Conservation (phyloP, 139 green algal species). For the Tetraselmis striata region DNA sequence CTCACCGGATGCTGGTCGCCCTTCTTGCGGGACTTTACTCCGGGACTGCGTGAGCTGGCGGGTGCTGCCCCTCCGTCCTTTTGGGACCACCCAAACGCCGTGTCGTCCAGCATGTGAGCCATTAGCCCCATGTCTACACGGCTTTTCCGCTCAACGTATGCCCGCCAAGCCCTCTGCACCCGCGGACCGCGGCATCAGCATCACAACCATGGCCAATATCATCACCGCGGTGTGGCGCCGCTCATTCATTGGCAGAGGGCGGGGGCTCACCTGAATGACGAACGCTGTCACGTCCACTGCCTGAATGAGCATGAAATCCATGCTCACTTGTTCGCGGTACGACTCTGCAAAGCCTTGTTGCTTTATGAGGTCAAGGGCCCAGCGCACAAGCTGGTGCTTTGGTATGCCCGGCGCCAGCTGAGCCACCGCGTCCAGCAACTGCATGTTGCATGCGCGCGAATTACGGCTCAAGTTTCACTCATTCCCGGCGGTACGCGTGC, state of each 20-base stretch:
- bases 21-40: not conserved
- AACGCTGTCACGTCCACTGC: not conserved
- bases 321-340: not conserved
- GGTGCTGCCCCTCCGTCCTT: not conserved
- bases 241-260: not conserved
- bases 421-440: not conserved
- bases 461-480: not conserved
- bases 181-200: not conserved
- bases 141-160: not conserved
- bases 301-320: not conserved
- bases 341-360: not conserved
- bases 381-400: not conserved
- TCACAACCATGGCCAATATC: no score
- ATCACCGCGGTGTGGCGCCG: no score
- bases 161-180: not conserved
- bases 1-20: not conserved
- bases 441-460: not conserved
- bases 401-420: not conserved
- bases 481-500: not conserved
- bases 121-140: not conserved
- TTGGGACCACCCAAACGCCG: not conserved
- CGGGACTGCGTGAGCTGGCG: not conserved
- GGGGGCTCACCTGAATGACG: not conserved
- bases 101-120: not conserved
- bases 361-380: not conserved